Base-by-base conservation (phyloP, 305 asterid genomes). In the Fraxinus paxiana region DNA sequence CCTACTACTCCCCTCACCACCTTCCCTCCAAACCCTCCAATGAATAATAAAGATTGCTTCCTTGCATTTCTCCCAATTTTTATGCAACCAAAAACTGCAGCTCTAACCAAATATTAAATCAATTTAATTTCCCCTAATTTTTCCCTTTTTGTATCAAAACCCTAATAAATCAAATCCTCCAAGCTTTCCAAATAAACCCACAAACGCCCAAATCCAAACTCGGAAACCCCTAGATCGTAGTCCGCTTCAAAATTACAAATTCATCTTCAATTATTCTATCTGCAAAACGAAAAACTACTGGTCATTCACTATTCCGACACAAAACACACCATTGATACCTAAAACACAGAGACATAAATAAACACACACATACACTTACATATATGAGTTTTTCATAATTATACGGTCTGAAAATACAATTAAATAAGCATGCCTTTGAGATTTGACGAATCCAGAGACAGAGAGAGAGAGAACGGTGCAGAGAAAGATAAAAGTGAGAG, bases 21-120 rank as follows among this genome's bases (percentile, higher is more conserved):
- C 91, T 79, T 86, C 89, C 90, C 84, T 84, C 83, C 80, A 89
- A 88, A 83, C 86, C 89, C 90, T 88, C 91, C 95, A 93, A 90
- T 82, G 92, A 93, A 91, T 91, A 94, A 89, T 88, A 88, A 81
- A 83, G 87, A 48, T 78, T 83, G 84, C 85, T 84, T 72, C 59
- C 83, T 89, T 30, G 94, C 95, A 93, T 90, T 87, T 91, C 88
- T 87, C 84, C 92, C 86, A 86, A 82, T 75, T 75, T 70, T 51
- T n/a, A 51, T 13, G 65, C 87, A 83, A 69, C 83, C 78, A 37
- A 77, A 80, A 30, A 79, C 79, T 83, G 86, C 73, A 73, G 81
- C 77, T 83, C 78, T 91, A 54, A 85, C 77, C 91, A 86, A 91
- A 74, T 89, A 92, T 88, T 90, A 87, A 90, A 79, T 75, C 46